Evolutionary conservation across 2,329 filamentous ascomycete genomes (phyloP).

Genomic region (Elsinoe australis): DNA sequence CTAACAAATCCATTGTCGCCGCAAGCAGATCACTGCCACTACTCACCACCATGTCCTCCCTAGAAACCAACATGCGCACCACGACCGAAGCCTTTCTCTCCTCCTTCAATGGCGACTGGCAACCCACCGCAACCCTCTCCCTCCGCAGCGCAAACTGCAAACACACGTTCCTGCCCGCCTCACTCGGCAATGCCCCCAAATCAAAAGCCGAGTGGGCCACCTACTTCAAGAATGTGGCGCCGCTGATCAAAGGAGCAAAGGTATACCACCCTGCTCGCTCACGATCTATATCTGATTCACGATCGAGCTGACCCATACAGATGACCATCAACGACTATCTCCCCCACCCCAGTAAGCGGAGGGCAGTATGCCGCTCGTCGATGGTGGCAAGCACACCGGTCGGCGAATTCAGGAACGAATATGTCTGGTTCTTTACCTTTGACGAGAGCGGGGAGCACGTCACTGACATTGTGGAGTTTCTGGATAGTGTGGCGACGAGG

Average conservation of each 20-base stretch:
- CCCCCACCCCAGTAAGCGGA: conserved; percentile 16
- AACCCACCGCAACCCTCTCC: conserved; percentile 14
- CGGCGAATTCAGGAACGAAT: conserved; percentile 23
- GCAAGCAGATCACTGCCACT: no score
- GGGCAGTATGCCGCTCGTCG: conserved; percentile 19
- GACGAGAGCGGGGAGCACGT: conserved; percentile 20
- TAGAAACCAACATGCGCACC: conserved; percentile 20
- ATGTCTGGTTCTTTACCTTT: conserved; percentile 23
- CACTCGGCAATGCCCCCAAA: conserved; percentile 13
- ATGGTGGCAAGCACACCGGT: conserved; percentile 19
- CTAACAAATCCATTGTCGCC: no score
- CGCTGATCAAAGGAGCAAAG: conserved; percentile 18
- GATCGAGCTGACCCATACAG: conserved; percentile 11
- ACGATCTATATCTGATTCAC: no score
- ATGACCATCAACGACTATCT: conserved; percentile 24
- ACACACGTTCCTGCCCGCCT: conserved; percentile 21
- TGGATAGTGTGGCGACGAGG: conserved; percentile 18
- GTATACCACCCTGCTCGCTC: conserved; percentile 12
- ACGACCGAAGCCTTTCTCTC: conserved; percentile 22
- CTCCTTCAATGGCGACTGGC: conserved; percentile 22
- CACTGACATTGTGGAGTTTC: conserved; percentile 21
- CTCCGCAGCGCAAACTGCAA: conserved; percentile 20
- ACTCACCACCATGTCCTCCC: conserved; percentile 42
- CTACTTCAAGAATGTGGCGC: conserved; percentile 20
- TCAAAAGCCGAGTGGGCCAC: conserved; percentile 20